A percentile compares a stretch with the other conserved stretches of the same genome.
Evolutionary conservation across 192 early-diverging fungal genomes (phyloP).

Genomic region (Coemansia sp.): DNA sequence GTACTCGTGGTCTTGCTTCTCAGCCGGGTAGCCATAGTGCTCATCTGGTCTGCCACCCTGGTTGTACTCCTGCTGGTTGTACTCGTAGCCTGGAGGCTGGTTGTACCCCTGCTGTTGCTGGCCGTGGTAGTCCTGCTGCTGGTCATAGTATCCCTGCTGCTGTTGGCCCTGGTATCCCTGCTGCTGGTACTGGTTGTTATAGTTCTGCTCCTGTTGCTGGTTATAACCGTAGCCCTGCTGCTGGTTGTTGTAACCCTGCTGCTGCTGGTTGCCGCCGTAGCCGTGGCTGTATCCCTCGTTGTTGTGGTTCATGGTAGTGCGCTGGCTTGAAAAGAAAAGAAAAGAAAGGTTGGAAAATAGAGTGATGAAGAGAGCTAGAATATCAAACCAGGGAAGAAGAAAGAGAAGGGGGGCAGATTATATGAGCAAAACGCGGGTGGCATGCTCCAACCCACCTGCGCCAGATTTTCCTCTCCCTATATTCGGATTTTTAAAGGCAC

Average conservation of each 20-base stretch:
- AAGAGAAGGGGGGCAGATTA: neutral
- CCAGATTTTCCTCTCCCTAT: neutral
- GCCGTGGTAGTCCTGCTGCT: slow-evolving; percentile 15
- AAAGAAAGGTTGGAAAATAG: neutral
- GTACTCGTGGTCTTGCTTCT: neutral
- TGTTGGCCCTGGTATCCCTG: slow-evolving; percentile 6
- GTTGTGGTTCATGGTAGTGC: neutral
- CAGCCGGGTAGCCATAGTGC: slow-evolving; percentile 2
- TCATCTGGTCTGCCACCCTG: slow-evolving; percentile 8
- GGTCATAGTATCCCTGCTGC: slow-evolving; percentile 14
- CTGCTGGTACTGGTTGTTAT: slow-evolving; percentile 16
- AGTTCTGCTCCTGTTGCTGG: slow-evolving; percentile 12
- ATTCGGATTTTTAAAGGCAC: neutral
- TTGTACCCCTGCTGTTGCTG: slow-evolving; percentile 20
- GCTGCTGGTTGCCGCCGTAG: slow-evolving; percentile 21
- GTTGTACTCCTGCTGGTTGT: slow-evolving; percentile 16
- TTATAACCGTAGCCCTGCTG: slow-evolving; percentile 27
- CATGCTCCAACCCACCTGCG: neutral
- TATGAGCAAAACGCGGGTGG: neutral
- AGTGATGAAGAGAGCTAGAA: neutral
- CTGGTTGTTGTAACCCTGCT: slow-evolving; percentile 18
- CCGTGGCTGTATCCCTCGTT: slow-evolving; percentile 26
- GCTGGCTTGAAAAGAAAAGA: slow-evolving; percentile 4
- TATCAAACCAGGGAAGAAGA: neutral
- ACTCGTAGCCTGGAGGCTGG: slow-evolving; percentile 14